Evolutionary conservation across 176 grass and related monocot genomes (phyloP).

Genomic region (Leersia perrieri): DNA sequence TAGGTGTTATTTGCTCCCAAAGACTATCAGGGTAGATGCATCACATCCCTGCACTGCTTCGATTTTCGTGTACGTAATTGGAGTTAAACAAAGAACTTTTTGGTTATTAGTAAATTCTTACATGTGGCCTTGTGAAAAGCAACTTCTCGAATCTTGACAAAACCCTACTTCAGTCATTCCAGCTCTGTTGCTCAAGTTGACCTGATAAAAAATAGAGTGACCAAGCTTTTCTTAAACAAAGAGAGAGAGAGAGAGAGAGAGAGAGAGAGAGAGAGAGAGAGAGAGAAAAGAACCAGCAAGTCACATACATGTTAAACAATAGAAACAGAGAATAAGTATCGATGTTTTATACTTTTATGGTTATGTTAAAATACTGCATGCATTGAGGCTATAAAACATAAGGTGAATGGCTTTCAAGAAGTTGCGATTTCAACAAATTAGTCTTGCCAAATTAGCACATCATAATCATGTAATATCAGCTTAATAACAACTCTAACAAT

Average conservation of each 20-base stretch:
- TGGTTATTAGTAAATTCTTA: neutral
- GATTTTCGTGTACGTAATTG: neutral
- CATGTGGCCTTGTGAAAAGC: neutral
- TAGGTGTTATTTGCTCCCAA: conserved; percentile 3
- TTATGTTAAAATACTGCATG: neutral
- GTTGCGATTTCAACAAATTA: conserved; percentile 20
- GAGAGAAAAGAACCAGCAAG: no score
- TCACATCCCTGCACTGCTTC: conserved; percentile 1
- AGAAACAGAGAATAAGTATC: neutral
- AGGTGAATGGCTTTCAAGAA: neutral
- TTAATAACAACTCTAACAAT: neutral
- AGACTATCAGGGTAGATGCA: neutral
- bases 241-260: no score
- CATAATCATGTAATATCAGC: conserved; percentile 4
- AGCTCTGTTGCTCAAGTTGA: conserved; percentile 12
- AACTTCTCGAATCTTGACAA: neutral
- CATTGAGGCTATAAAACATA: conserved; percentile 7
- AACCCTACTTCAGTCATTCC: neutral
- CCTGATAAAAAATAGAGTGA: neutral
- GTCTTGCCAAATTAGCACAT: neutral
- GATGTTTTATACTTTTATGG: conserved; percentile 10
- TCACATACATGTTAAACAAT: neutral
- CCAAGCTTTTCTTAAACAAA: neutral
- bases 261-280: no score
- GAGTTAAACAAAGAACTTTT: neutral